A percentile compares a stretch with the other conserved stretches of the same genome.
Conservation (phyloP, 2,329 filamentous ascomycete genomes). For the Botrytis medusae region DNA sequence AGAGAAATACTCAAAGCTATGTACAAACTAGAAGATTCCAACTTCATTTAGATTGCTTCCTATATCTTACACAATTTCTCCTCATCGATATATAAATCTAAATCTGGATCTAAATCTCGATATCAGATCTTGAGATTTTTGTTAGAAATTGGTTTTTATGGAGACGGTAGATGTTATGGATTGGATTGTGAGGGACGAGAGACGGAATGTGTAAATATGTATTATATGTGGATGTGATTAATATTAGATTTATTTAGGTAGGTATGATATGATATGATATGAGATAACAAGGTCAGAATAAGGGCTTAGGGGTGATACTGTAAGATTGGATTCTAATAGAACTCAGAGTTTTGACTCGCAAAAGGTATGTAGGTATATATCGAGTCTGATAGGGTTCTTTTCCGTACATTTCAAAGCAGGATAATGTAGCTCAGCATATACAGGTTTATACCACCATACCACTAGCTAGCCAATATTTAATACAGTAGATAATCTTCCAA, state of each 20-base stretch:
- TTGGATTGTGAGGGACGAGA: not conserved
- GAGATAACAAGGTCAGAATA: not conserved
- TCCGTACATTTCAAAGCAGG: not conserved
- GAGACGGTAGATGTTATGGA: not conserved
- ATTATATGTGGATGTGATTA: not conserved
- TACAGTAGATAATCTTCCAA: not conserved
- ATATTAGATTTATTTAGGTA: not conserved
- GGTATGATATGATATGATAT: not conserved
- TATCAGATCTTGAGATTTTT: not conserved
- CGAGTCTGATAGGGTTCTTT: not conserved
- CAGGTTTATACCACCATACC: not conserved
- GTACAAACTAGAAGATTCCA: too few relatives aligned
- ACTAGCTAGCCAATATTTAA: not conserved
- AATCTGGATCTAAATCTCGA: too few relatives aligned
- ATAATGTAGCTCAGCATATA: not conserved
- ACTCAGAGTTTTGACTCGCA: not conserved
- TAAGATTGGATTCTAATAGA: not conserved
- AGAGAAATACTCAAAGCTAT: too few relatives aligned
- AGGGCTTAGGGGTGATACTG: not conserved
- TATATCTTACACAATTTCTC: not conserved
- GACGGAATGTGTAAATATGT: not conserved
- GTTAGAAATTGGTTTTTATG: not conserved
- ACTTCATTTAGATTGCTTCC: not conserved
- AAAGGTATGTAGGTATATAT: not conserved
- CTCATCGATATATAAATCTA: not conserved